Evolutionary conservation across 805 yeast genomes (phyloP), one percentile per base, ranked within the genome.

Genomic region (Sugiyamaella valdiviana): DNA sequence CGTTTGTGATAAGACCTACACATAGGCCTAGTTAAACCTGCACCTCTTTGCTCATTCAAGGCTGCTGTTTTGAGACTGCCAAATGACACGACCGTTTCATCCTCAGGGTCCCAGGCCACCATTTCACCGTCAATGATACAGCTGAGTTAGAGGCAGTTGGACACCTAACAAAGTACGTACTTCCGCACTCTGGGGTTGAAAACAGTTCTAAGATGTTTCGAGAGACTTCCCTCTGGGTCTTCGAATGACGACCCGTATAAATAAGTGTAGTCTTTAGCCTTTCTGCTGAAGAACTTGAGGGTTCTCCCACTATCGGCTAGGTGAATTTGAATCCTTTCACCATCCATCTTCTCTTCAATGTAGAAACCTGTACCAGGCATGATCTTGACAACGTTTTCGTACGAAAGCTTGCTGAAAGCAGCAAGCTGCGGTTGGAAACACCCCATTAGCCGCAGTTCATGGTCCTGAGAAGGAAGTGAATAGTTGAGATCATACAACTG

Each of bases 291-390:
- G 60, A 73, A 82, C 51, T 69, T 70, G 60, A 76, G 76, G 29
- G 50, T 51, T 36, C 59, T 57, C 9, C 76, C 82, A 50, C 61
- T 61, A 6, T 77, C 66, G 39, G 70, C 63, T 68, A 80, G 78
- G 62, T 91, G 99, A 41, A 89, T 55, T 46, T 86, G 82, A 57
- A 87, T 79, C 55, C 99, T 68, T 63, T 91, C 97, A 2, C 98
- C 99, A 64, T 91, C 97, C 68, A 89, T 75, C 62, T 91, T 91
- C 62, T 91, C 97, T 60, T 91, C 98, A 7, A 91, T 78, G 45
- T 73, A 75, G 58, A 88, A 87, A 21, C 72, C 68, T n/a, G 52
- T 53, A 46, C 52, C 64, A 19, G 66, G 64, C 60, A 85, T 68
- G 20, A 64, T 68, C 6, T 64, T 58, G n/a, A 80, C 76, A 17